Conservation (phyloP, 1,284 basidiomycete genomes). For the Peniophora sp. region DNA sequence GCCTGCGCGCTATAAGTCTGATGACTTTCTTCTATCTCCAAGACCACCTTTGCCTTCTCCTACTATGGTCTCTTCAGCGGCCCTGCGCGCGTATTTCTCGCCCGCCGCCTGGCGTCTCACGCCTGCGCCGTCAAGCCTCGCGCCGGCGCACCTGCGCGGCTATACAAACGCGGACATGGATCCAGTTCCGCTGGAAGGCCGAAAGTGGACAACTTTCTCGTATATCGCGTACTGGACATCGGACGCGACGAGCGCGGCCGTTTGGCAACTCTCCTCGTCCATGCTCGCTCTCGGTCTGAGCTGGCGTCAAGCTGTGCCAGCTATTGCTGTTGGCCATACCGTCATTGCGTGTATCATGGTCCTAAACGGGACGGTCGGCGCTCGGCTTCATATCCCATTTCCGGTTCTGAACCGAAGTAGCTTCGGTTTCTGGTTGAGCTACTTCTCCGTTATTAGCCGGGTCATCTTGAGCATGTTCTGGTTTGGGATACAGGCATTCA, state of each 20-base stretch:
- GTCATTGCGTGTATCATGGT: constrained; percentile 53
- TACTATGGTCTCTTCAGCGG: neutral
- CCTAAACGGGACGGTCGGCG: constrained; percentile 66
- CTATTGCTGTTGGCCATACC: constrained; percentile 54
- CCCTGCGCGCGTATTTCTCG: constrained; percentile 3
- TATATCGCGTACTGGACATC: constrained; percentile 62
- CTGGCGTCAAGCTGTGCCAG: constrained; percentile 57
- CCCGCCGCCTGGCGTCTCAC: constrained; percentile 37
- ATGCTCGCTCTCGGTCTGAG: constrained; percentile 63
- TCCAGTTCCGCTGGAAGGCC: constrained; percentile 46
- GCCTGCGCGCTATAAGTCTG: too few relatives aligned
- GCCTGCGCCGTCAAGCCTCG: constrained; percentile 41
- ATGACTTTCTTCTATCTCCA: neutral
- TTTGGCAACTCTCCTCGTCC: constrained; percentile 43
- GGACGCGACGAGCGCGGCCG: constrained; percentile 45
- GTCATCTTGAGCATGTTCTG: constrained; percentile 73
- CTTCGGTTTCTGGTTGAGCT: constrained; percentile 76
- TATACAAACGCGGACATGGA: constrained; percentile 76
- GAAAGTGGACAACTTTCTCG: constrained; percentile 60
- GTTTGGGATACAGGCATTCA: constrained; percentile 59
- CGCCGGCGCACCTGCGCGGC: constrained; percentile 27
- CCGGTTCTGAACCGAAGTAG: constrained; percentile 69
- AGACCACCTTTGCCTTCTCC: neutral
- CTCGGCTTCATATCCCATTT: constrained; percentile 62
- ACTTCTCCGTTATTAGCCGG: constrained; percentile 70